Percentiles rank a stretch among this genome's conserved stretches.
Evolutionary conservation across 257 asterid species (phyloP).

Genomic region (Solanum acaule): DNA sequence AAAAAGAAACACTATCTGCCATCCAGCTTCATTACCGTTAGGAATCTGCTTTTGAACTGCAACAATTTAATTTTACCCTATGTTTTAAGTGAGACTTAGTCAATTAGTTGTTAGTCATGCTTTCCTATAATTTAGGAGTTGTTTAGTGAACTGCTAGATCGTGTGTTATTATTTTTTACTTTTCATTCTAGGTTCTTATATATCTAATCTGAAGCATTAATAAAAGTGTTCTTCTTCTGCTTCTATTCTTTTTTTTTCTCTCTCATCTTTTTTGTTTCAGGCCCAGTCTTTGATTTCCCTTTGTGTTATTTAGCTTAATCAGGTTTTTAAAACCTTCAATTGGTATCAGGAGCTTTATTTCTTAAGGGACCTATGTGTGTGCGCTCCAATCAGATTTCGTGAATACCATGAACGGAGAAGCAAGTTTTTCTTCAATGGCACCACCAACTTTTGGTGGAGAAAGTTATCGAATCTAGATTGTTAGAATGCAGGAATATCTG

Average conservation of each 20-base stretch:
- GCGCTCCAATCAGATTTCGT: not conserved
- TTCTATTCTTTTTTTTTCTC: not conserved
- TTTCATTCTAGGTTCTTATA: not conserved
- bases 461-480: not conserved
- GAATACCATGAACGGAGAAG: not conserved
- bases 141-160: not conserved
- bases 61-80: not conserved
- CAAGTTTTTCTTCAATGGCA: not conserved
- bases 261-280: not conserved
- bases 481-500: not conserved
- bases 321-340: not conserved
- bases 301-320: not conserved
- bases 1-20: slow-evolving; percentile 42
- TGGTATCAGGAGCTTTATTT: not conserved
- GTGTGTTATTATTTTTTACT: not conserved
- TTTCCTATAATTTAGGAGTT: not conserved
- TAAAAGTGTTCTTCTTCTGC: too few species aligned
- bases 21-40: slow-evolving; percentile 67
- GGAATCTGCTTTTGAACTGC: not conserved
- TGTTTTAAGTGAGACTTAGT: too few species aligned
- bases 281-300: not conserved
- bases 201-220: not conserved
- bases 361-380: not conserved
- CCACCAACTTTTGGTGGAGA: not conserved
- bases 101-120: not conserved